Base-by-base conservation (phyloP, 441 rosid species). In the Viola pubescens region DNA sequence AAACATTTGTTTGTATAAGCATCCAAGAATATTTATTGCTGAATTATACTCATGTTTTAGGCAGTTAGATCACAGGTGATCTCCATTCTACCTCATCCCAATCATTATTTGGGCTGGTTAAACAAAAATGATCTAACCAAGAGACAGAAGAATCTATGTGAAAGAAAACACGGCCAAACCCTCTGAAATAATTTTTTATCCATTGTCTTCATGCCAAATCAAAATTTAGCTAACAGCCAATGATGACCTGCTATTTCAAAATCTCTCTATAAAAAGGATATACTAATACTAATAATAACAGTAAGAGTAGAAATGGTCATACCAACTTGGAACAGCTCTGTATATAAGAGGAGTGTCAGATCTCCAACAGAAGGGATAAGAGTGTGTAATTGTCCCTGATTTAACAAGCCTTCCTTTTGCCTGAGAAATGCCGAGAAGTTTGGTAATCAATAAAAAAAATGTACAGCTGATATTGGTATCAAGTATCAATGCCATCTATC, bases 251-350 rank as follows among this genome's bases (percentile, higher is more conserved):
- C 26, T 19, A 19, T 52, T 57, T 9, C 46, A 13, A 51, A 10
- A 53, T 46, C 38, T 12, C 26, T 19, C 26, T 19, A 19, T 19
- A 19, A 19, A 19, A 19, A 41, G 2, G 19, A 12, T 12, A 5
- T 40, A 10, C 5, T 9, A 37, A 12, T 7, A 44, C 48, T 5
- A 42, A 26, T 14, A 47, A 9, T 58, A 9, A n/a, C n/a, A 62
- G 47, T 0, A 44, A 59, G 34, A 52, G 37, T 11, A 60, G 60
- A 41, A 55, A 34, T 13, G 11, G 19, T n/a, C 77, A 64, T 80
- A 94, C 98, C 99, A 95, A 70, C 96, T 91, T 6, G 99, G 98
- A 71, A 95, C 96, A 62, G 99, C 99, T 81, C 97, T 77, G 64
- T 91, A 89, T 40, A 95, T 87, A 66, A 95, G 98, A 64, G 99